Base-by-base conservation (phyloP, 495 filamentous ascomycete species). In the Aspergillus haitiensis region DNA sequence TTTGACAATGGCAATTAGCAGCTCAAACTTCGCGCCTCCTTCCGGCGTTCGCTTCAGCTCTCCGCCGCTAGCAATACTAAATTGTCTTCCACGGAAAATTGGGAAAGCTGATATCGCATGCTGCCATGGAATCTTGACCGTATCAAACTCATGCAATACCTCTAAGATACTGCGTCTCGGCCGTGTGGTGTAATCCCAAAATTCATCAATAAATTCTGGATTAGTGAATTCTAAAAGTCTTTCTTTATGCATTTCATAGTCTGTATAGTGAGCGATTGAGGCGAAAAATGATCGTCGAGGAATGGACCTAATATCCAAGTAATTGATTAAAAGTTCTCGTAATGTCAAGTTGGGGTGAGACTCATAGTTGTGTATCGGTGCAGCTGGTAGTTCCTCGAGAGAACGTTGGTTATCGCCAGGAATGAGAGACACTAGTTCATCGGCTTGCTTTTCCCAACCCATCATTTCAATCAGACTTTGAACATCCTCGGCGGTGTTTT, bases 141-240 rank as follows among this genome's bases (percentile, higher is more conserved):
- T 84, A 50, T 89, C 81, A 68, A 99, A 98, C 60, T 99, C 94
- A 46, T 92, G 84, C 27, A 99, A 78, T 2, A 96, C 86, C 69
- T 99, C 94, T 7, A 99, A 72, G 63, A 97, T 95, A 61, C 87
- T 93, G 44, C 94, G 86, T 48, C 94, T 86, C 7, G 94, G 93
- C 7, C 95, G 88, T 5, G 92, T 91, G 1, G 93, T 93, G 70
- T 98, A 99, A 69, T 99, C 95, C 76, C 88, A 97, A 15, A 95
- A 84, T 60, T 99, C 95, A 64, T 98, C 92, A 9, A 90, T 81
- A 68, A 87, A 89, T 15, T 87, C 80, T 0, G 89, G 84, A 55
- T 87, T 81, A 0, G 86, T 85, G 61, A 99, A 95, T 62, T 98
- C 93, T 2, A 82, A 64, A 0, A 99, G 82, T 9, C 93, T 86